phyloP scores from a whole-genome alignment of 352 stramenopile species.

The Pseudoperonospora humuli region DNA sequence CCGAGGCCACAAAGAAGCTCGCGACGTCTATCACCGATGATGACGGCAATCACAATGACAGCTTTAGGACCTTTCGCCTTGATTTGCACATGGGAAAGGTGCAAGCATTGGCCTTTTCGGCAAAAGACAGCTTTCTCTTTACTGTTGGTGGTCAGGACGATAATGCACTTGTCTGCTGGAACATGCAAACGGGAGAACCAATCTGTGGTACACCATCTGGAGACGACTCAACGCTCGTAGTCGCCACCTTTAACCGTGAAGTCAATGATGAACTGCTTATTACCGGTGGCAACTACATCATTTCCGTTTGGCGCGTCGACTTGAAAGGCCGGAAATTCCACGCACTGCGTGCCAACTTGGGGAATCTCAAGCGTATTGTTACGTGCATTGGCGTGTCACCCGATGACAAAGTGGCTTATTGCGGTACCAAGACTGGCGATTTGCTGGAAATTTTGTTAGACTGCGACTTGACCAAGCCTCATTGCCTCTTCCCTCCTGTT shows the following conservation, averaged over 20 bases:
- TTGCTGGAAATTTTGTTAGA: slow-evolving; percentile 93
- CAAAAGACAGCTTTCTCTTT: slow-evolving; percentile 82
- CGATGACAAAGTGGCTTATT: slow-evolving; percentile 91
- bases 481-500: slow-evolving; percentile 68
- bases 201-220: slow-evolving; percentile 92
- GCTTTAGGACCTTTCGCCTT: slow-evolving; percentile 84
- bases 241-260: slow-evolving; percentile 79
- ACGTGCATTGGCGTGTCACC: slow-evolving; percentile 88
- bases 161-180: slow-evolving; percentile 95
- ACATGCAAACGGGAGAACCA: slow-evolving; percentile 80
- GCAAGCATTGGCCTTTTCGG: slow-evolving; percentile 89
- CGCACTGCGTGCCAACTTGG: slow-evolving; percentile 89
- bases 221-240: slow-evolving; percentile 86
- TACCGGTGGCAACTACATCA: slow-evolving; percentile 91
- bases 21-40: slow-evolving; percentile 52
- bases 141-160: slow-evolving; percentile 94
- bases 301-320: slow-evolving; percentile 87
- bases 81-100: slow-evolving; percentile 93
- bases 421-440: slow-evolving; percentile 93
- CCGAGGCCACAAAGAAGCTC: slow-evolving; percentile 67
- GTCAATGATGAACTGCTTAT: slow-evolving; percentile 90
- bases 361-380: slow-evolving; percentile 91
- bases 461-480: slow-evolving; percentile 89
- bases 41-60: slow-evolving; percentile 24
- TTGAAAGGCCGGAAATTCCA: slow-evolving; percentile 90